A percentile compares a stretch with the other conserved stretches of the same genome.
These are phyloP conservation scores for Fusarium sp. DNA, from an alignment of 2,329 filamentous ascomycete genomes.

Conservation along the genomic window DNA sequence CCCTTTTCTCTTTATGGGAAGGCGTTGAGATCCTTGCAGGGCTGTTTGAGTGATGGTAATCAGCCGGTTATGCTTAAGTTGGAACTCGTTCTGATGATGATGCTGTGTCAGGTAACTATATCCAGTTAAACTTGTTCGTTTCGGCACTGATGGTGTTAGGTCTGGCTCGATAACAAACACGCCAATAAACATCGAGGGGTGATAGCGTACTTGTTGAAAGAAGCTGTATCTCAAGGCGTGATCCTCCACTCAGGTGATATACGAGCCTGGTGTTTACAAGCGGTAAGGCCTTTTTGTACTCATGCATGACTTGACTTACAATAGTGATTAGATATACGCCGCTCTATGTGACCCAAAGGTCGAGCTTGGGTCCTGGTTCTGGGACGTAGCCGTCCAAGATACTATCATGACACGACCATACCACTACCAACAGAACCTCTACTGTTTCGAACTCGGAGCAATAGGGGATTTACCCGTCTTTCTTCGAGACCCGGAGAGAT, in stretches of 20 bases:
- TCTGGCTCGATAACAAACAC: conserved; percentile 23
- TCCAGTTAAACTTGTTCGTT: accelerated
- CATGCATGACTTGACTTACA: not conserved
- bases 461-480: conserved; percentile 14
- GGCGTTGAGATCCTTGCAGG: not conserved
- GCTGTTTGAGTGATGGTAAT: not conserved
- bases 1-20: conserved; percentile 1
- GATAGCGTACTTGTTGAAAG: not conserved
- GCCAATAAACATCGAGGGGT: conserved; percentile 9
- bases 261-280: conserved; percentile 12
- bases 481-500: conserved; percentile 11
- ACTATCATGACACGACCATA: conserved; percentile 1
- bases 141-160: not conserved
- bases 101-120: conserved; percentile 13
- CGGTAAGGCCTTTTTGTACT: not conserved
- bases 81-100: conserved; percentile 16
- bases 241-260: not conserved
- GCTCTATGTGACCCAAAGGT: conserved; percentile 5
- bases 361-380: conserved; percentile 19
- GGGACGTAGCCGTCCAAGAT: conserved; percentile 9
- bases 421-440: conserved; percentile 1
- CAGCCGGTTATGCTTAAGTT: conserved; percentile 4
- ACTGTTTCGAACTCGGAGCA: conserved; percentile 8
- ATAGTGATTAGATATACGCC: not conserved
- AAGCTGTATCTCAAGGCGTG: not conserved